Evolutionary conservation across 106 monocot genomes (phyloP).

Genomic region (Triglochin maritima): DNA sequence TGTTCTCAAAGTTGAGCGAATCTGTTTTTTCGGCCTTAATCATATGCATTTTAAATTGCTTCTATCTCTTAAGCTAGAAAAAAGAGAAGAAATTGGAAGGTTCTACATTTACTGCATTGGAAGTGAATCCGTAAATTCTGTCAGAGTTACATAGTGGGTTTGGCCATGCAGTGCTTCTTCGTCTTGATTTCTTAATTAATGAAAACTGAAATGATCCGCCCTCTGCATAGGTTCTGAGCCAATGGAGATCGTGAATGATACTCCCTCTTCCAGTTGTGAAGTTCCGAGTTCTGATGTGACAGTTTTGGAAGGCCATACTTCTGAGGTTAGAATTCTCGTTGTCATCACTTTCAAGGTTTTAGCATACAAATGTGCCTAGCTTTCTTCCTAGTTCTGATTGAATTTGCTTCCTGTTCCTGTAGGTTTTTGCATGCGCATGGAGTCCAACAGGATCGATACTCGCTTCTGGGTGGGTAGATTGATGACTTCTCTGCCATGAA

Average conservation of each 20-base stretch:
- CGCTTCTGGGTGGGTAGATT: conserved; percentile 77
- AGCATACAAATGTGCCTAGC: not conserved
- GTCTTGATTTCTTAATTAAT: no score
- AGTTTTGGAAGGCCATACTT: conserved; percentile 87
- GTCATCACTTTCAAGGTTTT: not conserved
- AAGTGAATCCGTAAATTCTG: no score
- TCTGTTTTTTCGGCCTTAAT: no score
- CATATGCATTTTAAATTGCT: no score
- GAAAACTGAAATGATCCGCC: no score
- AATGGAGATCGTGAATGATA: conserved; percentile 57
- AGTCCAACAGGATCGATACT: conserved; percentile 76
- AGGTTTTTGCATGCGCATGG: conserved; percentile 99
- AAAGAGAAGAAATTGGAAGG: no score
- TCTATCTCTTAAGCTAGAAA: no score
- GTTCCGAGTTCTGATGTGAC: conserved; percentile 69
- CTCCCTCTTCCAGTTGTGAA: conserved; percentile 28
- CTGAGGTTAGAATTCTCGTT: conserved; percentile 48
- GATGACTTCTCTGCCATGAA: not conserved
- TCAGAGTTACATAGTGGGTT: no score
- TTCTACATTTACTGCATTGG: no score
- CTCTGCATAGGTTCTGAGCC: conserved; percentile 47
- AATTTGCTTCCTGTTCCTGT: not conserved
- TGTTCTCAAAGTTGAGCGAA: no score
- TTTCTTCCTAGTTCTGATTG: not conserved
- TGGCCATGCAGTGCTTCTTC: no score